Conservation (phyloP, 371 early-diverging fungal species). For the Mortierella sp. region DNA sequence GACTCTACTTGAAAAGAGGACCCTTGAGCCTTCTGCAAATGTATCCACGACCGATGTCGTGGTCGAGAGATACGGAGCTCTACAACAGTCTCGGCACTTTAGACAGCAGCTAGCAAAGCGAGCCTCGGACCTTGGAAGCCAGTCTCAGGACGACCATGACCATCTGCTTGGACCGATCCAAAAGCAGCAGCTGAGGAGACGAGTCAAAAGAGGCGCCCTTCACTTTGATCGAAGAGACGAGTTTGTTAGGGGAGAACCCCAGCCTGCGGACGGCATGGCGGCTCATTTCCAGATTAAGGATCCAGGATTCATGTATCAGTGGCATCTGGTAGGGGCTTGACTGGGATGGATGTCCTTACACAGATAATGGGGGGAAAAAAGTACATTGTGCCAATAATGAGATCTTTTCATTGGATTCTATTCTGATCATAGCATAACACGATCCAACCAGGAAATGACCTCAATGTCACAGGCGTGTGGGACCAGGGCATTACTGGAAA, state of each 20-base stretch:
- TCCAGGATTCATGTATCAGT: conserved; percentile 84
- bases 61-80: conserved; percentile 26
- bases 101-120: conserved; percentile 12
- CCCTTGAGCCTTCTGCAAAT: conserved; percentile 15
- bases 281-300: conserved; percentile 58
- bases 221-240: conserved; percentile 23
- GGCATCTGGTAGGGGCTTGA: conserved; percentile 80
- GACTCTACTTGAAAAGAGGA: conserved; percentile 30
- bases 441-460: conserved; percentile 75
- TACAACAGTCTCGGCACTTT: conserved; percentile 22
- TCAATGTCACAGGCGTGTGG: conserved; percentile 96
- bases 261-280: conserved; percentile 30
- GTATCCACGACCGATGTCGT: conserved; percentile 27
- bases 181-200: conserved; percentile 30
- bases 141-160: conserved; percentile 7
- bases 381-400: neutral
- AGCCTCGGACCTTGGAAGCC: neutral
- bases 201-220: conserved; percentile 29
- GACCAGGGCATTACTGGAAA: conserved; percentile 84
- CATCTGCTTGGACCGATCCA: conserved; percentile 42
- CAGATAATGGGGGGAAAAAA: neutral
- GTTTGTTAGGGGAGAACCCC: conserved; percentile 16
- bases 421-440: conserved; percentile 73
- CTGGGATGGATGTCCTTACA: neutral
- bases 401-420: neutral